Evolutionary conservation across 2,329 filamentous ascomycete genomes (phyloP).

Genomic region (Pseudogymnoascus sp.): DNA sequence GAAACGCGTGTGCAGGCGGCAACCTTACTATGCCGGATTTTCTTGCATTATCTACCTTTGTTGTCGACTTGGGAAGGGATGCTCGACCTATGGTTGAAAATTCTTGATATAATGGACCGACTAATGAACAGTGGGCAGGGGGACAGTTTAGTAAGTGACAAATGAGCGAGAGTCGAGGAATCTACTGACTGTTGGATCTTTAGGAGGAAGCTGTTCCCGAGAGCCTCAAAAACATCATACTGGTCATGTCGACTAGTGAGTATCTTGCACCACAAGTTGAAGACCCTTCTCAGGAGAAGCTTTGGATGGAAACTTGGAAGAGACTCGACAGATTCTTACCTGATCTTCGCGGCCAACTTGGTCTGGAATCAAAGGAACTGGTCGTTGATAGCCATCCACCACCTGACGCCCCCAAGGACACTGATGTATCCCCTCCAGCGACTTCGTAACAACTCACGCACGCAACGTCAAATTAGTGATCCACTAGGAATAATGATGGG

Average conservation of each 20-base stretch:
- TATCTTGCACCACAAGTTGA: slow-evolving; percentile 65
- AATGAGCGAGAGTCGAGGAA: neutral
- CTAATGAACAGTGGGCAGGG: slow-evolving; percentile 93
- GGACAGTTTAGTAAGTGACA: slow-evolving; percentile 67
- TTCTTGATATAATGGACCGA: slow-evolving; percentile 89
- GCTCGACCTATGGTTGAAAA: slow-evolving; percentile 84
- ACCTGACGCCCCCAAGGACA: neutral
- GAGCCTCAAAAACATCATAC: slow-evolving; percentile 87
- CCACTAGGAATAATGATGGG: neutral
- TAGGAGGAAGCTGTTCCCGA: slow-evolving; percentile 93
- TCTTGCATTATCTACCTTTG: slow-evolving; percentile 83
- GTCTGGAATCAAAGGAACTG: slow-evolving; percentile 34
- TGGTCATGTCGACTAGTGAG: slow-evolving; percentile 89
- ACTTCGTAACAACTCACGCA: neutral
- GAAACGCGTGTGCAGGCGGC: slow-evolving; percentile 89
- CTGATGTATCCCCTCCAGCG: neutral
- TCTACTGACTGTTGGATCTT: slow-evolving; percentile 9
- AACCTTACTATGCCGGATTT: slow-evolving; percentile 88
- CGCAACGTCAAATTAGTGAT: neutral
- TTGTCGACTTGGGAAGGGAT: slow-evolving; percentile 81
- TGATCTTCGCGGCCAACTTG: slow-evolving; percentile 49
- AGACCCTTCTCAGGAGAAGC: slow-evolving; percentile 45
- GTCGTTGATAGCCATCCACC: neutral
- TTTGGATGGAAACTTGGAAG: slow-evolving; percentile 58
- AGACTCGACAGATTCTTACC: slow-evolving; percentile 58